Conservation (phyloP, 2,329 filamentous ascomycete species). For the Sclerotiophoma versabilis region DNA sequence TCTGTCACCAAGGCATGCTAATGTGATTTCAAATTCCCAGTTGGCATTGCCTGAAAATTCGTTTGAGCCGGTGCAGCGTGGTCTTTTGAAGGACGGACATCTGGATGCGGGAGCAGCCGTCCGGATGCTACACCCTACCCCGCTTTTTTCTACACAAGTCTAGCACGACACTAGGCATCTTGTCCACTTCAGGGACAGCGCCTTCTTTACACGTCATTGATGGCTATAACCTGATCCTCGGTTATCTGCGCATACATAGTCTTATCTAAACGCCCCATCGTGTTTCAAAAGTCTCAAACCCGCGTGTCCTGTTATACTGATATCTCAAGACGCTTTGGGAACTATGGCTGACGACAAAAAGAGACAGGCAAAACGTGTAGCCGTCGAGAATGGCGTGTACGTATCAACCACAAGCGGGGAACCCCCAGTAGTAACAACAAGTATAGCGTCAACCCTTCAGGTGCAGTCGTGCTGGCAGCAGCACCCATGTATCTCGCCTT, state of each 20-base stretch:
- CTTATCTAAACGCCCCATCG: neutral
- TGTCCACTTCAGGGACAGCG: slow-evolving; percentile 7
- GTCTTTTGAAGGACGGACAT: neutral
- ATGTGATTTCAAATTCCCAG: no score
- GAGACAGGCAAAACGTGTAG: slow-evolving; percentile 22
- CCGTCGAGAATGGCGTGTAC: slow-evolving; percentile 28
- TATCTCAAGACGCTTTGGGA: neutral
- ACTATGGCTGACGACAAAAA: slow-evolving; percentile 33
- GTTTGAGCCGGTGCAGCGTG: neutral
- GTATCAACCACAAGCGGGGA: neutral
- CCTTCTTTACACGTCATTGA: neutral
- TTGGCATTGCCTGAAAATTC: neutral
- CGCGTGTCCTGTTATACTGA: neutral
- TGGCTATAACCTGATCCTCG: neutral
- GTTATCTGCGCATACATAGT: slow-evolving; percentile 1
- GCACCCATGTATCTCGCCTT: slow-evolving; percentile 31
- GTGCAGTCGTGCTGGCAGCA: slow-evolving; percentile 21
- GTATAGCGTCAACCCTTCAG: slow-evolving; percentile 26
- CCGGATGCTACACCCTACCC: slow-evolving; percentile 6
- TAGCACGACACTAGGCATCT: slow-evolving; percentile 12
- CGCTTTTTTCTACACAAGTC: slow-evolving; percentile 12
- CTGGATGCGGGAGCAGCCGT: slow-evolving; percentile 12
- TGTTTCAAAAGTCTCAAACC: neutral
- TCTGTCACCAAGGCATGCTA: neutral
- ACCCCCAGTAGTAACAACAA: neutral